phyloP scores from a whole-genome alignment of 108 stramenopile genomes.

The Discostella stelligeroides region DNA sequence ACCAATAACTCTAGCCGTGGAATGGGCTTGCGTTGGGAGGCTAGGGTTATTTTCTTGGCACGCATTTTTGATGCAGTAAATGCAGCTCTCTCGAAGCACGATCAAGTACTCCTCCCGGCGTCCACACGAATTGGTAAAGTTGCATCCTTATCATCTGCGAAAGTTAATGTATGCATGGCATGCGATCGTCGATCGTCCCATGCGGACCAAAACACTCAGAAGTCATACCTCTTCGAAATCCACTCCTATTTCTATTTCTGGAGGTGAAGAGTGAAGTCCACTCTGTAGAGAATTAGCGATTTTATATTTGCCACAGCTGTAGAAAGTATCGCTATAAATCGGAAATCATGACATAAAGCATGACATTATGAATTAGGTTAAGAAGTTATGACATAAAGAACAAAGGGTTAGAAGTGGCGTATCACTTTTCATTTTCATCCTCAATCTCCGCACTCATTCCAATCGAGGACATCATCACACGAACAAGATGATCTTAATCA shows the following conservation, averaged over 20 bases:
- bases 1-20: constrained; percentile 28
- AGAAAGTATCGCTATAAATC: no score
- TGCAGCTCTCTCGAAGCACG: constrained; percentile 54
- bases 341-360: no score
- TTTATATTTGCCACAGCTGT: no score
- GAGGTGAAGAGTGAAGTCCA: neutral
- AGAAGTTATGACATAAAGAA: no score
- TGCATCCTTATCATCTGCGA: constrained; percentile 16
- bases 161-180: constrained; percentile 48
- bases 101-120: constrained; percentile 46
- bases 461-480: no score
- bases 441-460: no score
- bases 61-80: constrained; percentile 50
- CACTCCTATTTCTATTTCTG: no score
- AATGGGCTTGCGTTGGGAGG: constrained; percentile 47
- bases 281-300: no score
- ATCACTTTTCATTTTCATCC: no score
- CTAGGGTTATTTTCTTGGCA: constrained; percentile 44
- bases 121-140: constrained; percentile 35
- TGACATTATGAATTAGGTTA: no score
- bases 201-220: constrained; percentile 16
- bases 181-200: constrained; percentile 54
- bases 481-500: neutral
- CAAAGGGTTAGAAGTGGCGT: no score
- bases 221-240: no score